Conservation (phyloP, 306 rosid genomes). For the Argentina anserina region DNA sequence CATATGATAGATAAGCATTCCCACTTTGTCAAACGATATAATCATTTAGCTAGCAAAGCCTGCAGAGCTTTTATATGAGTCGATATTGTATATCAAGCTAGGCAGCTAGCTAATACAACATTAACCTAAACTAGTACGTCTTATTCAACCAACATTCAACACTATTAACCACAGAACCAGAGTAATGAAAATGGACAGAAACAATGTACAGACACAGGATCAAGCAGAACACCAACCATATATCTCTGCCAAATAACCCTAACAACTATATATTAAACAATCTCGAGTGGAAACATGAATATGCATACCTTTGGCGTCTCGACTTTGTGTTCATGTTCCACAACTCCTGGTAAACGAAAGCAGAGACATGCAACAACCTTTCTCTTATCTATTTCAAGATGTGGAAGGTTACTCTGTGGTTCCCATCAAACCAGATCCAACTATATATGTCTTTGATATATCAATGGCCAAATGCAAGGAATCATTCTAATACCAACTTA, state of each 20-base stretch:
- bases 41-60: too few species aligned
- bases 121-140: background rate
- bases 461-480: constrained; percentile 1
- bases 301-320: background rate
- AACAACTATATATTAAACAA: background rate
- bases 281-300: background rate
- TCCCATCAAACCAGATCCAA: background rate
- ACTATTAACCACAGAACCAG: background rate
- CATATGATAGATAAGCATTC: background rate
- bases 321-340: constrained; percentile 2
- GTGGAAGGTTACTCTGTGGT: constrained; percentile 8
- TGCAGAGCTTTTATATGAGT: too few species aligned
- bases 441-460: background rate
- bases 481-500: background rate
- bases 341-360: constrained; percentile 5
- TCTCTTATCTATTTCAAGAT: background rate
- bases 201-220: background rate
- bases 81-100: background rate
- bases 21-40: too few species aligned
- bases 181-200: background rate
- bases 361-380: constrained; percentile 4
- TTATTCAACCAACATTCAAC: background rate
- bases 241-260: background rate
- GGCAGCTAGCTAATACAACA: background rate
- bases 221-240: constrained; percentile 1